A percentile compares a stretch with the other conserved stretches of the same genome.
phyloP scores from a whole-genome alignment of 2,329 filamentous ascomycete species.

The Scedosporium dehoogii region DNA sequence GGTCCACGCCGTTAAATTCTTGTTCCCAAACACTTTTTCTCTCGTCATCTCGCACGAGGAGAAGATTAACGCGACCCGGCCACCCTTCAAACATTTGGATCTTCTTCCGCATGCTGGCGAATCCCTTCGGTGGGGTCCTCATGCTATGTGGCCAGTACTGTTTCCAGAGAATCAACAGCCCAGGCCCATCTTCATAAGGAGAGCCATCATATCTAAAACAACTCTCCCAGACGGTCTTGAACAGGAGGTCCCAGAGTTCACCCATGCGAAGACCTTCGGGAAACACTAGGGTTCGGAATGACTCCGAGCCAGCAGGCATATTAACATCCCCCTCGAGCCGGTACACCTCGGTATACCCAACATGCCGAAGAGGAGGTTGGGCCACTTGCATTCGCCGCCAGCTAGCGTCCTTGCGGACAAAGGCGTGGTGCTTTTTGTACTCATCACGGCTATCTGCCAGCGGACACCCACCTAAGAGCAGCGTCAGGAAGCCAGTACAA shows the following conservation, averaged over 20 bases:
- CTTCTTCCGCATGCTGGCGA: background rate
- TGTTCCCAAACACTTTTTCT: background rate
- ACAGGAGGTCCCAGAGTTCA: background rate
- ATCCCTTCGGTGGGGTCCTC: background rate
- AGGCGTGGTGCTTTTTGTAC: conserved; percentile 3
- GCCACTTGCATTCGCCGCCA: conserved; percentile 16
- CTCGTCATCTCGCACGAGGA: background rate
- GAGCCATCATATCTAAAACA: background rate
- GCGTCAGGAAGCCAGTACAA: background rate
- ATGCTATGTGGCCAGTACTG: background rate
- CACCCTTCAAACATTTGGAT: background rate
- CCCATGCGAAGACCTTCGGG: background rate
- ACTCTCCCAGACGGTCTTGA: background rate
- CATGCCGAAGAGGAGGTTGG: conserved; percentile 13
- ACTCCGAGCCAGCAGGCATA: background rate
- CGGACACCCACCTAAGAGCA: background rate
- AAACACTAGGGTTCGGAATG: background rate
- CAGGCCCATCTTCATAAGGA: background rate
- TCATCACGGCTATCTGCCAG: background rate
- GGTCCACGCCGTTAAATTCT: background rate
- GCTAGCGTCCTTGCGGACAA: conserved; percentile 11
- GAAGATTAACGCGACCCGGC: background rate
- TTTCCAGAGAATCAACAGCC: background rate
- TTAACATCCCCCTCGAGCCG: background rate
- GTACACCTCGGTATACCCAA: conserved; percentile 9